Evolutionary conservation across 495 filamentous ascomycete species (phyloP).

Genomic region (Penicillium desertorum): DNA sequence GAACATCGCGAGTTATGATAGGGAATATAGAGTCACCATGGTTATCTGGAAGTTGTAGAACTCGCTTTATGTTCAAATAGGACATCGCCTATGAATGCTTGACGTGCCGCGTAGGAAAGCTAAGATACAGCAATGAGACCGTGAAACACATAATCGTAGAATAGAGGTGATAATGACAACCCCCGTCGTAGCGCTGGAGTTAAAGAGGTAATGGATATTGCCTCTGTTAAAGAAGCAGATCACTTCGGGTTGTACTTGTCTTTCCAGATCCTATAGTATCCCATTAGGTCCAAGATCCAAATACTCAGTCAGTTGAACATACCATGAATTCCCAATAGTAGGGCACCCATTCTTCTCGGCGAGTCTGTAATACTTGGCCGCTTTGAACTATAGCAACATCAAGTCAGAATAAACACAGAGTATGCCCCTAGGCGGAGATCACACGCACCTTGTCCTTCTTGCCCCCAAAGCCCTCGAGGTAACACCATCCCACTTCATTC

Average conservation of each 20-base stretch:
- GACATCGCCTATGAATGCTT: neutral
- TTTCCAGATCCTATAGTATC: conserved; percentile 81
- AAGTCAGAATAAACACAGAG: conserved; percentile 14
- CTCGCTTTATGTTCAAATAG: neutral
- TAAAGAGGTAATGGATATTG: too few relatives aligned
- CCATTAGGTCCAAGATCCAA: conserved; percentile 24
- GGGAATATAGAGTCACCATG: neutral
- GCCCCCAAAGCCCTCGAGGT: conserved; percentile 88
- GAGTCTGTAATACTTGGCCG: conserved; percentile 90
- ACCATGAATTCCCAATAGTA: conserved; percentile 94
- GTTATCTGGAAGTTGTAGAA: neutral
- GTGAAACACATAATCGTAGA: neutral
- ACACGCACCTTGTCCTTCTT: conserved; percentile 93
- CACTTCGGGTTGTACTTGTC: conserved; percentile 81
- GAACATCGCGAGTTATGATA: neutral
- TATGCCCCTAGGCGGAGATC: conserved; percentile 9
- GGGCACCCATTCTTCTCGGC: conserved; percentile 88
- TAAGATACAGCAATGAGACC: neutral
- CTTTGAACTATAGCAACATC: conserved; percentile 60
- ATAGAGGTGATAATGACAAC: neutral
- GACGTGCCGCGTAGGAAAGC: neutral
- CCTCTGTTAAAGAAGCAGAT: conserved; percentile 5
- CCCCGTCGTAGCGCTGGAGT: too few relatives aligned
- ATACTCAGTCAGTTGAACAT: conserved; percentile 43
- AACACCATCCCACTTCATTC: conserved; percentile 97